phyloP scores from a whole-genome alignment of 192 early-diverging fungal genomes.

The Umbelopsis sp. region DNA sequence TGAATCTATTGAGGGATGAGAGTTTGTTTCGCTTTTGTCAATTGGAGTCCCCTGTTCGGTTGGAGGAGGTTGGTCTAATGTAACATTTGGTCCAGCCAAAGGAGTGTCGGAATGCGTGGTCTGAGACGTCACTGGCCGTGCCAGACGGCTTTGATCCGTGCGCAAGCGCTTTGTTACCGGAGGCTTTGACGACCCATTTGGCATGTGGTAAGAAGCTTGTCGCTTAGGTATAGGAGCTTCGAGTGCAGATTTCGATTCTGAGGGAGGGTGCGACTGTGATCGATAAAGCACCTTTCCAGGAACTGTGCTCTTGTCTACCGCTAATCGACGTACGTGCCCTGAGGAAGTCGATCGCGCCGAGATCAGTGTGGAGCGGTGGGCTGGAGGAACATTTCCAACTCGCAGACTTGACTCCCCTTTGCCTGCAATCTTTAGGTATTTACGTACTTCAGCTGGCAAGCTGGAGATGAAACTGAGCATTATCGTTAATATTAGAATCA shows the following conservation, averaged over 20 bases:
- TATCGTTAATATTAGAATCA: neutral
- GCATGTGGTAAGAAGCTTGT: slow-evolving; percentile 12
- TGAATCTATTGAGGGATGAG: neutral
- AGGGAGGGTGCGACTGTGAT: neutral
- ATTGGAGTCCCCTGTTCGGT: neutral
- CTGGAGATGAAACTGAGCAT: slow-evolving; percentile 3
- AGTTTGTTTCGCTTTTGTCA: neutral
- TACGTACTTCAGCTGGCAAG: neutral
- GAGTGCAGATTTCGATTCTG: neutral
- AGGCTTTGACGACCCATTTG: neutral
- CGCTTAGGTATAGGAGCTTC: slow-evolving; percentile 4
- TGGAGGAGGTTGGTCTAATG: neutral
- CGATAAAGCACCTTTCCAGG: neutral
- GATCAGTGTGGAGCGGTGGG: neutral
- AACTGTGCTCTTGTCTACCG: neutral
- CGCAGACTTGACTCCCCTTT: neutral
- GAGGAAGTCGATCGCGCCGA: neutral
- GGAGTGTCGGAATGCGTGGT: neutral
- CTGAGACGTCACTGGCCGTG: neutral
- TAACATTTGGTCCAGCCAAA: neutral
- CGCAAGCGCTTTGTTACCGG: neutral
- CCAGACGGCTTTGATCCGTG: slow-evolving; percentile 12
- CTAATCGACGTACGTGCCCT: neutral
- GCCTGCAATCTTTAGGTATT: slow-evolving; percentile 17
- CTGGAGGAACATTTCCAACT: neutral